These are phyloP conservation scores for Peltaster fructicola DNA, from an alignment of 2,329 filamentous ascomycete species.

Conservation along the genomic window DNA sequence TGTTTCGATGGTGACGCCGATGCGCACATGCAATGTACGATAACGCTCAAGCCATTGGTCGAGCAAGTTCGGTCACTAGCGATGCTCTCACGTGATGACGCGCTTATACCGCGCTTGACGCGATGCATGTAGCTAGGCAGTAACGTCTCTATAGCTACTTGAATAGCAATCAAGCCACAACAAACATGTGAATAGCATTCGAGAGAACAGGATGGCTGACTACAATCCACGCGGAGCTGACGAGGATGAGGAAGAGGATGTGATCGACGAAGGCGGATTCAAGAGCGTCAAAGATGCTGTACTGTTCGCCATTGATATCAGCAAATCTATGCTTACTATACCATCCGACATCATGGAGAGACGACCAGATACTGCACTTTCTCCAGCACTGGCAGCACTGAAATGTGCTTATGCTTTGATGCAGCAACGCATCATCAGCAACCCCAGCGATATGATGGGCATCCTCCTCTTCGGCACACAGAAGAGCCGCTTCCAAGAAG, in stretches of 20 bases:
- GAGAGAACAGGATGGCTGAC: conserved; percentile 5
- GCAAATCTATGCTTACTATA: conserved; percentile 60
- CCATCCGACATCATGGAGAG: conserved; percentile 50
- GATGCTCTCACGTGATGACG: too few relatives aligned
- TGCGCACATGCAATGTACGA: too few relatives aligned
- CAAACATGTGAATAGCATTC: not conserved
- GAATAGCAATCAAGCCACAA: too few relatives aligned
- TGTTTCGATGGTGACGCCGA: too few relatives aligned
- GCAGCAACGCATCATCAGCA: conserved; percentile 96
- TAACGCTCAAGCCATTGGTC: too few relatives aligned
- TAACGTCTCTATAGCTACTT: too few relatives aligned
- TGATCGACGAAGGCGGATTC: conserved; percentile 56
- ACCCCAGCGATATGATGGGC: conserved; percentile 93
- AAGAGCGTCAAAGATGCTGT: conserved; percentile 92
- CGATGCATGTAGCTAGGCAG: too few relatives aligned
- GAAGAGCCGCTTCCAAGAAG: conserved; percentile 59
- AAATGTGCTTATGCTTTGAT: conserved; percentile 92
- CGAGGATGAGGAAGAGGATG: conserved; percentile 48
- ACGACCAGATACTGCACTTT: conserved; percentile 55
- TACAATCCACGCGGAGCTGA: conserved; percentile 19
- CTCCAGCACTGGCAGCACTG: conserved; percentile 63
- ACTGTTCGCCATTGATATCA: conserved; percentile 88
- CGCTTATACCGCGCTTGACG: too few relatives aligned
- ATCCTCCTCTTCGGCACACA: conserved; percentile 83
- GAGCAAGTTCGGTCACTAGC: too few relatives aligned